Percentiles rank a stretch among this genome's conserved stretches.
Evolutionary conservation across 169 alveolate genomes (phyloP).

Genomic region (Babesia microti): DNA sequence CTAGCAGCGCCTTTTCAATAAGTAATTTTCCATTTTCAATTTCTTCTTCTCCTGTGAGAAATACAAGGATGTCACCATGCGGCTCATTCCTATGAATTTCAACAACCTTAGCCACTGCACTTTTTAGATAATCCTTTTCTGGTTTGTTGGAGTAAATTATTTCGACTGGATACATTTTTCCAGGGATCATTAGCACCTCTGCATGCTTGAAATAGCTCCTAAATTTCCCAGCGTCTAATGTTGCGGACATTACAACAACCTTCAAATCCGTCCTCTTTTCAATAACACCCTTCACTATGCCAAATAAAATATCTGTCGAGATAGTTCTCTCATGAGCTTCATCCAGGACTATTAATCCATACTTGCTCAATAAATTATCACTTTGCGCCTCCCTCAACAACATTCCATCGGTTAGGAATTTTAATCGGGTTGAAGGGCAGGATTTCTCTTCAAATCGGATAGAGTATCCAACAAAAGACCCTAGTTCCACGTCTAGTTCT

Average conservation of each 20-base stretch:
- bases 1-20: slow-evolving; percentile 30
- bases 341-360: slow-evolving; percentile 86
- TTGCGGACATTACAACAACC: slow-evolving; percentile 94
- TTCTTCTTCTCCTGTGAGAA: slow-evolving; percentile 90
- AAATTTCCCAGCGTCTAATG: slow-evolving; percentile 91
- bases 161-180: slow-evolving; percentile 95
- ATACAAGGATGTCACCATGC: slow-evolving; percentile 84
- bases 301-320: slow-evolving; percentile 93
- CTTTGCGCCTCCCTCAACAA: slow-evolving; percentile 90
- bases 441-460: slow-evolving; percentile 94
- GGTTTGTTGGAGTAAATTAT: slow-evolving; percentile 86
- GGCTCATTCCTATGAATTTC: slow-evolving; percentile 86
- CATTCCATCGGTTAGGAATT: slow-evolving; percentile 98
- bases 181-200: slow-evolving; percentile 91
- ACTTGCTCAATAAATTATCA: slow-evolving; percentile 78
- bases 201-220: slow-evolving; percentile 86
- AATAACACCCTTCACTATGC: slow-evolving; percentile 85
- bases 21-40: slow-evolving; percentile 58
- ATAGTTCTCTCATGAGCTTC: slow-evolving; percentile 99
- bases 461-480: slow-evolving; percentile 94
- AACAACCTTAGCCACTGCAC: slow-evolving; percentile 80
- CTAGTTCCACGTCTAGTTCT: slow-evolving; percentile 90
- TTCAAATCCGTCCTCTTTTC: slow-evolving; percentile 76
- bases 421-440: slow-evolving; percentile 73
- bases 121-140: slow-evolving; percentile 86